Evolutionary conservation across 176 grass and related monocot genomes (phyloP).

Genomic region (Triticum dicoccoides): DNA sequence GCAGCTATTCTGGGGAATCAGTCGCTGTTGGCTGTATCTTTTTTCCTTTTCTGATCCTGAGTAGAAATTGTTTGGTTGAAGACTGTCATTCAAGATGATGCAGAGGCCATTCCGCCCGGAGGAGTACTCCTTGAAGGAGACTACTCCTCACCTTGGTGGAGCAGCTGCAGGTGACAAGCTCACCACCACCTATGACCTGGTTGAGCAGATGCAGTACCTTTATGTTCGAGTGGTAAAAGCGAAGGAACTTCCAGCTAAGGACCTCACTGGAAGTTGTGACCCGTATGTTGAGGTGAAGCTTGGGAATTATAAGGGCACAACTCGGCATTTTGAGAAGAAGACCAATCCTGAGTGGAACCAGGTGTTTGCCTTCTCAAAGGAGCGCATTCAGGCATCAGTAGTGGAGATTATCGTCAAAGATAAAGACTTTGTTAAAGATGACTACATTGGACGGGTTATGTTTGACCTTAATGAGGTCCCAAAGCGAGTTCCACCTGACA

Average conservation of each 20-base stretch:
- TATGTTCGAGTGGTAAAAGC: conserved; percentile 74
- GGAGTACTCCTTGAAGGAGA: conserved; percentile 81
- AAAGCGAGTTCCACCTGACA: conserved; percentile 66
- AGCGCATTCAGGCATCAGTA: conserved; percentile 57
- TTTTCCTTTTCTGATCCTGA: neutral
- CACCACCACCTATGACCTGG: conserved; percentile 68
- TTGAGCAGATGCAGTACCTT: conserved; percentile 80
- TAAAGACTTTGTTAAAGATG: conserved; percentile 63
- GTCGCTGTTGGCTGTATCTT: neutral
- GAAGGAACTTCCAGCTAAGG: conserved; percentile 55
- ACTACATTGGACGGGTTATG: conserved; percentile 46
- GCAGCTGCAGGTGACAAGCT: conserved; percentile 57
- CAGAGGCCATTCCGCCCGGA: conserved; percentile 54
- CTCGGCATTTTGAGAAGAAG: conserved; percentile 59
- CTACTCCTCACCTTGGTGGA: conserved; percentile 60
- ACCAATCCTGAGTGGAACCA: conserved; percentile 76
- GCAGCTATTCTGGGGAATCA: conserved; percentile 15
- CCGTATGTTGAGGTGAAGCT: conserved; percentile 72
- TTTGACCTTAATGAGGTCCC: conserved; percentile 68
- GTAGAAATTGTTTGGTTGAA: conserved; percentile 1
- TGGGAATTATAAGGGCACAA: conserved; percentile 63
- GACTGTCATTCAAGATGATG: conserved; percentile 47
- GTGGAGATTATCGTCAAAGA: conserved; percentile 63
- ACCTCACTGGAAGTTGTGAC: conserved; percentile 63
- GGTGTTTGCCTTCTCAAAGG: conserved; percentile 71